These are phyloP conservation scores for Hyphodiscus hymeniophilus DNA, from an alignment of 495 filamentous ascomycete genomes.

Conservation along the genomic window DNA sequence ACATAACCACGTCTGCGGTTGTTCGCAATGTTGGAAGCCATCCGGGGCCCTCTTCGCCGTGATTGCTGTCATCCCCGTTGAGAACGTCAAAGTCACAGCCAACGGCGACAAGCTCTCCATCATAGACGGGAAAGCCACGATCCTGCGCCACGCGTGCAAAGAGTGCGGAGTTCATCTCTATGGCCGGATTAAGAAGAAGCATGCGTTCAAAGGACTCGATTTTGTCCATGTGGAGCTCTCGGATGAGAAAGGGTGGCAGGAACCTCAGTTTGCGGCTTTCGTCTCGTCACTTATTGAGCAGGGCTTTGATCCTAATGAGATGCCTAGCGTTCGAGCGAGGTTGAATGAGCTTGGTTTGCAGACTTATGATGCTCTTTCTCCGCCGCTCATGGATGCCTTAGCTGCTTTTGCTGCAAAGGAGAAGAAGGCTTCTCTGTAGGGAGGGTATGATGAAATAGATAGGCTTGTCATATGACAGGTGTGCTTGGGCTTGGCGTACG, in stretches of 20 bases:
- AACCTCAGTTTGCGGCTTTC: constrained; percentile 55
- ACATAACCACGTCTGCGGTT: constrained; percentile 60
- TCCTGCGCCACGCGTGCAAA: constrained; percentile 50
- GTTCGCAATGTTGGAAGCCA: constrained; percentile 60
- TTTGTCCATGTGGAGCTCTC: constrained; percentile 54
- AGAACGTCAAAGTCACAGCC: constrained; percentile 38
- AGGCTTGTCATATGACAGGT: too few relatives aligned
- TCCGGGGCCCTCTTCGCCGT: constrained; percentile 47
- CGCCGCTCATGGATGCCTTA: constrained; percentile 50
- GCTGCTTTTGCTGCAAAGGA: constrained; percentile 46
- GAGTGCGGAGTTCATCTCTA: constrained; percentile 48
- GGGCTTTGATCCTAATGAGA: constrained; percentile 43
- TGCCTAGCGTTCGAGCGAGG: constrained; percentile 40
- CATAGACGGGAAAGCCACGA: constrained; percentile 41
- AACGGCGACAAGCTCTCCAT: constrained; percentile 44
- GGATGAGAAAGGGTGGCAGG: constrained; percentile 49
- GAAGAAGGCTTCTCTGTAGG: constrained; percentile 4
- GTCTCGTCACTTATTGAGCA: constrained; percentile 55
- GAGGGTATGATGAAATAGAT: too few relatives aligned
- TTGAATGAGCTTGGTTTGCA: constrained; percentile 40
- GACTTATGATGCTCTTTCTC: constrained; percentile 48
- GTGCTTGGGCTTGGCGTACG: too few relatives aligned
- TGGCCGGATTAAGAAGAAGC: constrained; percentile 51
- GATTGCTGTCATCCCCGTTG: constrained; percentile 44
- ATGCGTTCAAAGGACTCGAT: constrained; percentile 53